Conservation (phyloP, 2,329 filamentous ascomycete species). For the Aspergillus felis region DNA sequence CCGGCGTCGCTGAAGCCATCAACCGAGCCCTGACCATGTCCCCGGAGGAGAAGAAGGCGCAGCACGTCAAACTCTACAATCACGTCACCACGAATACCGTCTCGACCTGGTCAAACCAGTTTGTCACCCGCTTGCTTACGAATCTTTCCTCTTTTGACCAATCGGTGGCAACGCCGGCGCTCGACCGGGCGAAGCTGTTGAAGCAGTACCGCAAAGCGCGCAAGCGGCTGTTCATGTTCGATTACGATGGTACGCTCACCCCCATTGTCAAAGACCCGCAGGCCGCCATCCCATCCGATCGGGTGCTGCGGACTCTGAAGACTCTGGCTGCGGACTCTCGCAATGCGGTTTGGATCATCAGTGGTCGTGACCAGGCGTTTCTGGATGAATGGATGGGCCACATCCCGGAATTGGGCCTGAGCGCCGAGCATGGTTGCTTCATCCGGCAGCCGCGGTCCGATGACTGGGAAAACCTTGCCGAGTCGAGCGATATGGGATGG, state of each 20-base stretch:
- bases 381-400: conserved; percentile 88
- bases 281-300: conserved; percentile 80
- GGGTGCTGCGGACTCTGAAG: conserved; percentile 74
- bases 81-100: conserved; percentile 85
- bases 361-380: conserved; percentile 88
- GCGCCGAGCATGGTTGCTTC: conserved; percentile 95
- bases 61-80: conserved; percentile 72
- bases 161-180: conserved; percentile 70
- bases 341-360: conserved; percentile 98
- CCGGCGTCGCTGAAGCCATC: conserved; percentile 78
- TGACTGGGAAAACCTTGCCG: conserved; percentile 85
- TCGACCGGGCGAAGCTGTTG: conserved; percentile 71
- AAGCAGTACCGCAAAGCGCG: conserved; percentile 68
- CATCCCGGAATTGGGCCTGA: conserved; percentile 83
- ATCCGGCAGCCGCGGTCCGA: conserved; percentile 73
- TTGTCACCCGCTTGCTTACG: conserved; percentile 72
- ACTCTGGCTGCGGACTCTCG: conserved; percentile 71
- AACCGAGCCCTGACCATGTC: conserved; percentile 76
- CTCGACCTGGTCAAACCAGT: conserved; percentile 77
- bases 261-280: conserved; percentile 91
- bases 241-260: conserved; percentile 95
- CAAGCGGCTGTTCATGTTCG: conserved; percentile 93
- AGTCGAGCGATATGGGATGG: conserved; percentile 87
- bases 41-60: conserved; percentile 58
- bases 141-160: conserved; percentile 75